Evolutionary conservation across 495 filamentous ascomycete species (phyloP).

Genomic region (Aspergillus nidulans): DNA sequence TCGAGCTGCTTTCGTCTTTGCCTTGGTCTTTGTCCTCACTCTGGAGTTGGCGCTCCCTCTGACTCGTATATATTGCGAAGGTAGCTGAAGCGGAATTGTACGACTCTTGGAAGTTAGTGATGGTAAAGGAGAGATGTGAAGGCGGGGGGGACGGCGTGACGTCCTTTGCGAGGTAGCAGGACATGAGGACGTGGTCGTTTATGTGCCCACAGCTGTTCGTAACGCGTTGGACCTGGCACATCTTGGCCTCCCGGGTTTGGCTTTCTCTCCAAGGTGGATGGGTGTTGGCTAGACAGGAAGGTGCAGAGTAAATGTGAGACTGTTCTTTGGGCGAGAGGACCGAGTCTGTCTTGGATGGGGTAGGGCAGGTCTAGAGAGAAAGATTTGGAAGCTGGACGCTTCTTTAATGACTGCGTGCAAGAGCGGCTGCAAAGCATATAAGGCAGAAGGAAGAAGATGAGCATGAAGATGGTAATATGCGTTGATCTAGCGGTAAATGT

Average conservation of each 20-base stretch:
- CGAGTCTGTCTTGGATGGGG: too few species aligned
- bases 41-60: background rate
- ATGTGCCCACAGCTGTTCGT: slow-evolving; percentile 20
- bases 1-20: background rate
- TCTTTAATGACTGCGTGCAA: too few species aligned
- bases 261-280: background rate
- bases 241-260: background rate
- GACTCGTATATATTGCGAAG: background rate
- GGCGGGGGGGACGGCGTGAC: background rate
- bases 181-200: slow-evolving; percentile 21
- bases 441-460: background rate
- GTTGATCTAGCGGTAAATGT: background rate
- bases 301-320: too few species aligned
- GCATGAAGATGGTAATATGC: background rate
- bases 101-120: background rate
- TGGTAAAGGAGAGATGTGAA: background rate
- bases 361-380: too few species aligned
- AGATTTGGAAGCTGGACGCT: too few species aligned
- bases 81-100: background rate
- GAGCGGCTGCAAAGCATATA: background rate
- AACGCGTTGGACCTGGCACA: slow-evolving; percentile 23
- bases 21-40: background rate
- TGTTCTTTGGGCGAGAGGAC: too few species aligned
- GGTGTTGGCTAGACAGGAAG: too few species aligned
- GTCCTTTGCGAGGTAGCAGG: slow-evolving; percentile 14